phyloP scores from a whole-genome alignment of 331 rosid species.

The Saraca asoca region DNA sequence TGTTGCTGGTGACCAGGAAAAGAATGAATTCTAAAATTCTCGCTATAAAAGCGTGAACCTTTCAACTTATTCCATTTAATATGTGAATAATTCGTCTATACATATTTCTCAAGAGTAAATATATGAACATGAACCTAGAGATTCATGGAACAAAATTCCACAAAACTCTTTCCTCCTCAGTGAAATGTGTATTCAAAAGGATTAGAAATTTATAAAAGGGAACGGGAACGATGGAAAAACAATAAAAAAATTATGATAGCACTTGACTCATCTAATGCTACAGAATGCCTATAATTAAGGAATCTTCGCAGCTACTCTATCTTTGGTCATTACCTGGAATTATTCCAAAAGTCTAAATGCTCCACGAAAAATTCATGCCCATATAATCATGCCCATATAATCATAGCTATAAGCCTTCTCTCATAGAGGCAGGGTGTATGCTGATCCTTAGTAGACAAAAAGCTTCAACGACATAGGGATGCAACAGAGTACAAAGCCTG shows the following conservation, averaged over 20 bases:
- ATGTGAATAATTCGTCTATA: constrained; percentile 14
- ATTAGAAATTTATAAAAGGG: constrained; percentile 11
- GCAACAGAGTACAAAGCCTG: not conserved
- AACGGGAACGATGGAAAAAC: constrained; percentile 2
- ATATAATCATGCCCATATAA: constrained; percentile 13
- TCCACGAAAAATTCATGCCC: constrained; percentile 24
- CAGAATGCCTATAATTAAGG: constrained; percentile 2
- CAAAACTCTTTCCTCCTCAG: constrained; percentile 9
- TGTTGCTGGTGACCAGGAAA: no score
- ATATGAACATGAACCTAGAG: constrained; percentile 1
- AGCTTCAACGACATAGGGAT: constrained; percentile 8
- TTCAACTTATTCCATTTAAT: constrained; percentile 28
- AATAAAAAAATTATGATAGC: constrained; percentile 22
- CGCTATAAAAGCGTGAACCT: constrained; percentile 18
- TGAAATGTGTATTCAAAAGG: constrained; percentile 22
- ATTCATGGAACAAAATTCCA: constrained; percentile 20
- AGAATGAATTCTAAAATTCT: not conserved
- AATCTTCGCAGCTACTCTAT: constrained; percentile 22
- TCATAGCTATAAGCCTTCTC: constrained; percentile 21
- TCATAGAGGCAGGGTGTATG: constrained; percentile 3
- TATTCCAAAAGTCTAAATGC: constrained; percentile 17
- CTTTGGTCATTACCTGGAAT: constrained; percentile 9
- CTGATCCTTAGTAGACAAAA: constrained; percentile 23
- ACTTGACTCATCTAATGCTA: constrained; percentile 8
- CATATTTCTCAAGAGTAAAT: constrained; percentile 20